Evolutionary conservation across 2,329 filamentous ascomycete species (phyloP).

Genomic region (Pseudonectria foliicola): DNA sequence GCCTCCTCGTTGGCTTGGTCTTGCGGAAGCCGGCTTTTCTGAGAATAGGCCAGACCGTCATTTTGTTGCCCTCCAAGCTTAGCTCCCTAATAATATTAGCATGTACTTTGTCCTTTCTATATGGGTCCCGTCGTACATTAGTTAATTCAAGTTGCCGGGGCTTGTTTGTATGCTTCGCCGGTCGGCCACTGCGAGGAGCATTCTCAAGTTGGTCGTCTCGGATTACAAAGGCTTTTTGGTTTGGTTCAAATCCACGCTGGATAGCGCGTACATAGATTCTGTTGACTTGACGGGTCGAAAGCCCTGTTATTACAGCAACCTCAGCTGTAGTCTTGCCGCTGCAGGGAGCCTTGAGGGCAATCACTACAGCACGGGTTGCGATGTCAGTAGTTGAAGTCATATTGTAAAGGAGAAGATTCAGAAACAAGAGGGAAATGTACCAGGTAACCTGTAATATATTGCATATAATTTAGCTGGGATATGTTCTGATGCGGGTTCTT

Average conservation of each 20-base stretch:
- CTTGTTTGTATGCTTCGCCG: neutral
- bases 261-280: conserved; percentile 4
- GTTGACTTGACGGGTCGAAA: conserved; percentile 1
- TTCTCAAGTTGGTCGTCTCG: conserved; percentile 2
- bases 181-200: neutral
- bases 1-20: conserved; percentile 9
- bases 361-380: conserved; percentile 2
- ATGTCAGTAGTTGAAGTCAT: too few relatives aligned
- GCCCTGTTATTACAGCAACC: neutral
- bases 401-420: too few relatives aligned
- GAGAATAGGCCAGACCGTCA: conserved; percentile 4
- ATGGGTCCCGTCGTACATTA: conserved; percentile 3
- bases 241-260: conserved; percentile 3
- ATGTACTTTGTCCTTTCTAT: conserved; percentile 4
- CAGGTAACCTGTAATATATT: too few relatives aligned
- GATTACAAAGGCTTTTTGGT: conserved; percentile 1
- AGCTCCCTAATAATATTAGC: conserved; percentile 5
- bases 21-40: conserved; percentile 1
- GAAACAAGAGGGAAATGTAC: too few relatives aligned
- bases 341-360: neutral
- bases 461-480: too few relatives aligned
- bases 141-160: neutral
- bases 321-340: conserved; percentile 1
- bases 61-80: neutral
- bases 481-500: too few relatives aligned